These are phyloP conservation scores for Pyrus betulifolia DNA, from an alignment of 306 rosid species.

Conservation along the genomic window DNA sequence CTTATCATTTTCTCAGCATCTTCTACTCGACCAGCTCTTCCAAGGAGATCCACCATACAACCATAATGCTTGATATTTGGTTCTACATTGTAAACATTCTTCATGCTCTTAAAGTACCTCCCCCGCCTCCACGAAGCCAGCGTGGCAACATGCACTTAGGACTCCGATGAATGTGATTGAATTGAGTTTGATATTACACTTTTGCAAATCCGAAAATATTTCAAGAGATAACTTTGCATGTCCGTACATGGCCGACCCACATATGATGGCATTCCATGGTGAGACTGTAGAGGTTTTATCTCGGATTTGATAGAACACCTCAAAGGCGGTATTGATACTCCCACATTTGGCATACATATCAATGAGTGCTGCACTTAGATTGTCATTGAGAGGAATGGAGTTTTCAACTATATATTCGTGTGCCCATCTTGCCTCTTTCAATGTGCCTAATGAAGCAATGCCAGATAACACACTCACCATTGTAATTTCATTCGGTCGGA, in stretches of 20 bases:
- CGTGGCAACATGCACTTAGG: conserved; percentile 82
- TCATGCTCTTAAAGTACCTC: conserved; percentile 68
- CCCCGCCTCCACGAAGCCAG: conserved; percentile 71
- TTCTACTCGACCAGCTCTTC: conserved; percentile 73
- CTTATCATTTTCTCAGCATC: conserved; percentile 65
- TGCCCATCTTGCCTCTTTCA: conserved; percentile 68
- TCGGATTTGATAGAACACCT: conserved; percentile 49
- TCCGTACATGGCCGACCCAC: conserved; percentile 85
- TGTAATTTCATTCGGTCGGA: conserved; percentile 75
- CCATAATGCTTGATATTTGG: conserved; percentile 91
- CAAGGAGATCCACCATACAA: conserved; percentile 85
- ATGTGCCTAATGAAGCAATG: conserved; percentile 65
- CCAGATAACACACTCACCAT: conserved; percentile 86
- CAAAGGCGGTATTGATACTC: conserved; percentile 57
- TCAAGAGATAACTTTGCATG: conserved; percentile 56
- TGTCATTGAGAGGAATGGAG: conserved; percentile 64
- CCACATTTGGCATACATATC: conserved; percentile 97
- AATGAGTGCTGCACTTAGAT: conserved; percentile 64
- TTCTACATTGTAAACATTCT: conserved; percentile 49
- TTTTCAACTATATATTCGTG: conserved; percentile 46
- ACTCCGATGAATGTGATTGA: conserved; percentile 80
- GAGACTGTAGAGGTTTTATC: conserved; percentile 45
- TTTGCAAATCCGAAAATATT: conserved; percentile 60
- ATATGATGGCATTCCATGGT: conserved; percentile 88
- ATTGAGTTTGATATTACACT: conserved; percentile 48